Evolutionary conservation across 2,329 filamentous ascomycete species (phyloP), one percentile per base, ranked within the genome.

Genomic region (Fusarium oxysporum): DNA sequence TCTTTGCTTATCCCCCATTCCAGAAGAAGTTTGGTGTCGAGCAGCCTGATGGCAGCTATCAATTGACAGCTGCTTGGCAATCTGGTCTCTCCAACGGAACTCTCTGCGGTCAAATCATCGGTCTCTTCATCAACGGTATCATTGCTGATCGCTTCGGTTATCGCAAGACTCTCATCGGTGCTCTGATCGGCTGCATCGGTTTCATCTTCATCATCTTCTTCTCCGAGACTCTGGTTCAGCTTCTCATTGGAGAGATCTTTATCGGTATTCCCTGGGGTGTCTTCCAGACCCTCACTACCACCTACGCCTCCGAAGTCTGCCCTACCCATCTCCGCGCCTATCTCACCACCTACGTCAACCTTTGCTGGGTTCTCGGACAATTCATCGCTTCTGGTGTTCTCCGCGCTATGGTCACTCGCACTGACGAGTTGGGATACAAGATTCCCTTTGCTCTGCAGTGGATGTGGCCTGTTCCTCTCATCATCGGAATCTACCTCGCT

Each of bases 171-270:
- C 82, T 89, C 33, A 81, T 87, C 12, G 82, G 78, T 3, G 81
- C 84, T 0, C 78, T 89, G 9, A 53, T 79, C 3, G 75, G 76
- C 73, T 77, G 83, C 81, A 75, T 81, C 8, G 78, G 77, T 6
- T 86, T 87, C 70, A 84, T 89, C 63, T 87, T 86, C 61, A 82
- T 87, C 62, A 79, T 83, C 54, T 87, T 87, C 78, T 87, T 87
- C 58, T 81, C 84, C 5, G 72, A 82, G 64, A 79, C 78, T 13
- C 78, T 86, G 6, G 68, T 79, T 3, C 79, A 84, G 71, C 82
- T 87, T 1, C 80, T 87, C 6, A 80, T 81, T 8, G 85, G 84
- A 14, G 82, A 87, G 72, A 80, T 87, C 25, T 79, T 87, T 5
- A 83, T 83, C 7, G 86, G 86, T 11, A 78, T 87, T 13, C 85